Evolutionary conservation across 129 eudicot genomes (phyloP), one percentile per base, ranked within the genome.

Genomic region (Escallonia herrerae): DNA sequence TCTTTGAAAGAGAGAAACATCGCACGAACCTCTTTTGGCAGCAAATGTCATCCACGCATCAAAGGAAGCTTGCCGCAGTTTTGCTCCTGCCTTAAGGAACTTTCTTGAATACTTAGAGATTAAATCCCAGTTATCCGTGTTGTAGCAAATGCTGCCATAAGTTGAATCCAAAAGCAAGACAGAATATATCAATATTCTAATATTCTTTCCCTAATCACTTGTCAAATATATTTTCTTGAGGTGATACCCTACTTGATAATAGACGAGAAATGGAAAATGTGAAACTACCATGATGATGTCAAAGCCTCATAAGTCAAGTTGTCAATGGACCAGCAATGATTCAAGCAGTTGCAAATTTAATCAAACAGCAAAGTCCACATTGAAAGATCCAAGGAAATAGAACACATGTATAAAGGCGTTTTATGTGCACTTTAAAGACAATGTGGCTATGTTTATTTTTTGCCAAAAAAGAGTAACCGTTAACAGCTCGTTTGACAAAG

Each of bases 1-100:
- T 49, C 22, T 11, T 39, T 14, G 43, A 70, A 38, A 14, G 51
- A 11, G 22, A 74, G 59, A 41, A 40, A 53, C 51, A 33, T 43
- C 64, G 62, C 4, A 14, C 6, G 65, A 58, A 93, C 99, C 99
- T 83, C 66, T 70, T 75, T 74, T 84, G 56, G 95, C 83, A 61
- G 96, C 87, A 83, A 78, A 88, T 40, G 86, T 79, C 99, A 93
- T 93, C 99, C 96, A 93, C 14, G 64, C 67, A 65, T 82, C 90
- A 72, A 85, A 83, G 55, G 98, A 77, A 59, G 84, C 71, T 72
- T 80, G 79, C 38, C 98, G 79, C 64, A 93, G 71, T 56, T 81
- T 86, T 15, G 80, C 87, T 70, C 94, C 97, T 4, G 90, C 86
- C 75, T 58, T 78, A 53, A 84, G 67, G 66, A 94, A 94, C 72